Evolutionary conservation across 2,329 filamentous ascomycete species (phyloP).

Genomic region (Diaporthe citrichinensis): DNA sequence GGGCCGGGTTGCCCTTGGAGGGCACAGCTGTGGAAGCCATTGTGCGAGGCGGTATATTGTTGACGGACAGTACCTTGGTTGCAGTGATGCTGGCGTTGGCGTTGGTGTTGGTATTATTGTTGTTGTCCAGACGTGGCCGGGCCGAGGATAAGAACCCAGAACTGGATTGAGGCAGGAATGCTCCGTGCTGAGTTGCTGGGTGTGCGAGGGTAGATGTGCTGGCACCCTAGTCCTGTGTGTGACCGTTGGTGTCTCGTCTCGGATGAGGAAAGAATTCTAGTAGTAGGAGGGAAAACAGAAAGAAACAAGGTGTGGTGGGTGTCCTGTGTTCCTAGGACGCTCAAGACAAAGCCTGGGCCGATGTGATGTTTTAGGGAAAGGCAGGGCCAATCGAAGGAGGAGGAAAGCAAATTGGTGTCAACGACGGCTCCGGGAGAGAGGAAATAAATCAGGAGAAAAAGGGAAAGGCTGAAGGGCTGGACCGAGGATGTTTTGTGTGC

Average conservation of each 20-base stretch:
- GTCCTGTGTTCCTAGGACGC: not conserved
- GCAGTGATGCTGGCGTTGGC: not conserved
- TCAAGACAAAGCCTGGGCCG: constrained; percentile 16
- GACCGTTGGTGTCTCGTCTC: not conserved
- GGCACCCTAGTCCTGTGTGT: not conserved
- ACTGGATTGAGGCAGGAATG: constrained; percentile 1
- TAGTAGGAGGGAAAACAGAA: not conserved
- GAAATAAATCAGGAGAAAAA: constrained; percentile 11
- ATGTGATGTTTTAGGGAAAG: constrained; percentile 19
- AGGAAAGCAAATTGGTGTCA: not conserved
- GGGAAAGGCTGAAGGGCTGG: constrained; percentile 16
- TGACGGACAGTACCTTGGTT: not conserved
- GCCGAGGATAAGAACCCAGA: not conserved
- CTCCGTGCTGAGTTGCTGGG: constrained; percentile 1
- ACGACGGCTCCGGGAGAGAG: constrained; percentile 16
- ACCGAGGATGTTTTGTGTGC: constrained; percentile 12
- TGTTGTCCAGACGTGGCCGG: not conserved
- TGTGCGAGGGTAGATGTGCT: not conserved
- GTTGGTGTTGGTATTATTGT: constrained; percentile 9
- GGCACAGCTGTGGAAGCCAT: constrained; percentile 63
- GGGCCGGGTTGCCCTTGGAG: constrained; percentile 57
- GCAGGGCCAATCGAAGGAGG: constrained; percentile 12
- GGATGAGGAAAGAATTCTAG: not conserved
- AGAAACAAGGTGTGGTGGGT: not conserved
- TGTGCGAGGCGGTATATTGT: constrained; percentile 16